phyloP scores from a whole-genome alignment of 805 yeast genomes.

The Hanseniaspora nectarophila region DNA sequence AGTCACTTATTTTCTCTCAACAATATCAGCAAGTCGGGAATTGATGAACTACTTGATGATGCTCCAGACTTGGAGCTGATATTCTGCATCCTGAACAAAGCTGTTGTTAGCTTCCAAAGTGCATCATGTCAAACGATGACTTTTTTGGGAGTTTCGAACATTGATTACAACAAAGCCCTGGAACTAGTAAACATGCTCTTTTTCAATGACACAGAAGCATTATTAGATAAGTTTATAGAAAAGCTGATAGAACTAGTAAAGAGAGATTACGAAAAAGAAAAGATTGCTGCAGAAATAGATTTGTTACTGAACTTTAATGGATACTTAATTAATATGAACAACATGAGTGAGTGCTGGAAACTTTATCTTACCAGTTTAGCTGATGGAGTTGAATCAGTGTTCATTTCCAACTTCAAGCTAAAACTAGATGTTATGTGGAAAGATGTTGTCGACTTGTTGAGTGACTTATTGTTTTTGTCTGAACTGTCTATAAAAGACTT shows the following conservation, averaged over 20 bases:
- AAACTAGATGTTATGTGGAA: slow-evolving; percentile 5
- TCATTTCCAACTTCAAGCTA: neutral
- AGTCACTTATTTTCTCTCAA: slow-evolving; percentile 2
- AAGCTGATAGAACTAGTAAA: neutral
- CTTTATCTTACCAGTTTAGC: neutral
- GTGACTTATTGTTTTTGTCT: neutral
- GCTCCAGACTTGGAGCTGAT: slow-evolving; percentile 4
- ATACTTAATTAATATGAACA: neutral
- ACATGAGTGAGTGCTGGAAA: neutral
- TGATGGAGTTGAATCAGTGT: neutral
- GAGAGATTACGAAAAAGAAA: neutral
- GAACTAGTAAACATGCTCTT: neutral
- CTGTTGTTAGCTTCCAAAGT: neutral
- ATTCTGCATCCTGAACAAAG: neutral
- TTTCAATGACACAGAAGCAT: neutral
- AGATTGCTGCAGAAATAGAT: neutral
- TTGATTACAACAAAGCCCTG: neutral
- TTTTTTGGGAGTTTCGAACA: neutral
- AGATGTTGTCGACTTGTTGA: neutral
- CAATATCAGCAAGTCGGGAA: neutral
- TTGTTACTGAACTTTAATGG: neutral
- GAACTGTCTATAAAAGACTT: neutral
- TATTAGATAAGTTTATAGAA: neutral
- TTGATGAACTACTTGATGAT: slow-evolving; percentile 8
- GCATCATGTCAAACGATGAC: neutral